A percentile compares a stretch with the other conserved stretches of the same genome.
phyloP scores from a whole-genome alignment of 148 eudicot species.

The Camellia japonica region DNA sequence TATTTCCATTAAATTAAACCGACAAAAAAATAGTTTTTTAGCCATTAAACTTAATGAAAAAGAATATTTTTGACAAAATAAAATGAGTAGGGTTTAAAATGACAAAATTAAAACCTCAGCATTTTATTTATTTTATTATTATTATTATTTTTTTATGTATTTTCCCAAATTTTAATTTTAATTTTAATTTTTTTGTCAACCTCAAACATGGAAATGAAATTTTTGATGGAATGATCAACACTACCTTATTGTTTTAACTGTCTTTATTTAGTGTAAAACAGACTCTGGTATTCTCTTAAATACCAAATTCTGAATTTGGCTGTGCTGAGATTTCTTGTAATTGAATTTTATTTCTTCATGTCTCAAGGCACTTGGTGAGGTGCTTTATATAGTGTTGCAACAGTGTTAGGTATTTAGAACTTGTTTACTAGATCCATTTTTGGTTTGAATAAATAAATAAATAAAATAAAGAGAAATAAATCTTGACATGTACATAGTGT shows the following conservation, averaged over 20 bases:
- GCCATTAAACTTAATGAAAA: too few species aligned
- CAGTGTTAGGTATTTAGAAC: not conserved
- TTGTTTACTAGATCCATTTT: not conserved
- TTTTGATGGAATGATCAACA: too few species aligned
- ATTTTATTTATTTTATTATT: too few species aligned
- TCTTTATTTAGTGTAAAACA: not conserved
- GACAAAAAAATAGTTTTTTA: too few species aligned
- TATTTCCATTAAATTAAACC: too few species aligned
- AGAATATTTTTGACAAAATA: too few species aligned
- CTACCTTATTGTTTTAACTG: not conserved
- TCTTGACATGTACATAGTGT: not conserved
- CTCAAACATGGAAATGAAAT: too few species aligned
- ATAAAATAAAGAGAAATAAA: not conserved
- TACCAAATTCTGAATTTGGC: not conserved
- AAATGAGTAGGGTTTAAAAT: too few species aligned
- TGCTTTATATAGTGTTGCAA: not conserved
- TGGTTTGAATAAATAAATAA: not conserved
- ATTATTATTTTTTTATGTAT: too few species aligned
- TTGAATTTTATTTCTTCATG: not conserved
- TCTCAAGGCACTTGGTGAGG: not conserved
- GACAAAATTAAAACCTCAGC: too few species aligned
- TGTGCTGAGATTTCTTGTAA: not conserved
- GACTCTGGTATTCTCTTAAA: not conserved
- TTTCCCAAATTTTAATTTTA: too few species aligned
- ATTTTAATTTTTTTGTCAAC: too few species aligned